Evolutionary conservation across 2,329 filamentous ascomycete genomes (phyloP).

Genomic region (Colletotrichum spaethianum): DNA sequence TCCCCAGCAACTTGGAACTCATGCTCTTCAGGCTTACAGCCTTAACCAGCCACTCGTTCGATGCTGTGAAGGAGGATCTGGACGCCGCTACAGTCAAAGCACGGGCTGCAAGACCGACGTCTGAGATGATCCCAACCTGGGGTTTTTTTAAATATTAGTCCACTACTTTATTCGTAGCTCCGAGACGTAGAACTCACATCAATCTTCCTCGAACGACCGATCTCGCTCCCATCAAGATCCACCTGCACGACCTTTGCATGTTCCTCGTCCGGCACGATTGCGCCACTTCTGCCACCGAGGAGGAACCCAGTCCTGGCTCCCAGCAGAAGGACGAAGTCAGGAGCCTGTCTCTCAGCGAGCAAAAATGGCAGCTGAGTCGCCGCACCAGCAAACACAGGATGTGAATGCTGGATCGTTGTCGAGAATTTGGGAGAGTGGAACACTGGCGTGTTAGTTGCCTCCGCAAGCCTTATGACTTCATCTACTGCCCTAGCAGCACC

Average conservation of each 20-base stretch:
- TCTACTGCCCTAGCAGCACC: conserved; percentile 8
- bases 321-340: conserved; percentile 26
- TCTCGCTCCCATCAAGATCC: conserved; percentile 22
- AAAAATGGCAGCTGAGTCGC: conserved; percentile 16
- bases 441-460: conserved; percentile 14
- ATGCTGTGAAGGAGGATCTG: neutral
- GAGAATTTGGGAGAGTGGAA: conserved; percentile 31
- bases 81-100: neutral
- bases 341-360: conserved; percentile 7
- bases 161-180: too few species aligned
- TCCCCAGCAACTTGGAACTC: neutral
- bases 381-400: conserved; percentile 14
- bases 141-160: neutral
- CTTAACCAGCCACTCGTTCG: neutral
- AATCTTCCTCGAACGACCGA: conserved; percentile 23
- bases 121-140: conserved; percentile 19
- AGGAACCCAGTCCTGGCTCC: conserved; percentile 25
- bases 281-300: conserved; percentile 16
- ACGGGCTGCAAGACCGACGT: conserved; percentile 11
- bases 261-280: conserved; percentile 18
- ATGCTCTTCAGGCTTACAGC: neutral
- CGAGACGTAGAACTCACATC: neutral
- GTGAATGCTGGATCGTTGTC: neutral
- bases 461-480: conserved; percentile 8
- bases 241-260: conserved; percentile 23